Evolutionary conservation across 306 rosid species (phyloP).

Genomic region (Gastrolobium bilobum): DNA sequence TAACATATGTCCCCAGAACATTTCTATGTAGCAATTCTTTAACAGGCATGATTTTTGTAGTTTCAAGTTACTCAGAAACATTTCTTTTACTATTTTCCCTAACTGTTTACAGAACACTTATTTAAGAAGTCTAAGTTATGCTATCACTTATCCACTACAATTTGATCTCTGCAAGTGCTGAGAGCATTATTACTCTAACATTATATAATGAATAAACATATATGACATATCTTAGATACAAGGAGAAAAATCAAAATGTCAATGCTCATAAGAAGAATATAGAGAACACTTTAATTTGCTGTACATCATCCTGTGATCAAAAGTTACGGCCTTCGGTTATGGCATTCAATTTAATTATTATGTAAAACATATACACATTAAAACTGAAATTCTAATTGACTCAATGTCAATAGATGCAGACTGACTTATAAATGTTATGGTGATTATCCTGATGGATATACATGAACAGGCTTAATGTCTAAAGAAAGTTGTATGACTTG

Average conservation of each 20-base stretch:
- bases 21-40: slow-evolving; percentile 29
- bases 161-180: slow-evolving; percentile 30
- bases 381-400: neutral
- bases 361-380: slow-evolving; percentile 7
- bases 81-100: slow-evolving; percentile 33
- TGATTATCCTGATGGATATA: slow-evolving; percentile 10
- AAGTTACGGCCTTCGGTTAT: neutral
- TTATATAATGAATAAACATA: slow-evolving; percentile 10
- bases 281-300: slow-evolving; percentile 19
- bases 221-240: slow-evolving; percentile 3
- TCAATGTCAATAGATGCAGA: slow-evolving; percentile 10
- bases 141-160: slow-evolving; percentile 5
- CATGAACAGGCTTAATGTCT: slow-evolving; percentile 16
- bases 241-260: neutral
- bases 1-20: slow-evolving; percentile 1
- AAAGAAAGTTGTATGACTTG: neutral
- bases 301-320: neutral
- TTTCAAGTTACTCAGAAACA: slow-evolving; percentile 31
- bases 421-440: neutral
- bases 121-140: slow-evolving; percentile 6
- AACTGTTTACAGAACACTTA: slow-evolving; percentile 6
- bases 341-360: slow-evolving; percentile 24
- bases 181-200: slow-evolving; percentile 24
- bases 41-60: neutral
- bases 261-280: slow-evolving; percentile 3